These are phyloP conservation scores for Calonectria pseudoturangicola DNA, from an alignment of 2,329 filamentous ascomycete genomes.

Conservation along the genomic window DNA sequence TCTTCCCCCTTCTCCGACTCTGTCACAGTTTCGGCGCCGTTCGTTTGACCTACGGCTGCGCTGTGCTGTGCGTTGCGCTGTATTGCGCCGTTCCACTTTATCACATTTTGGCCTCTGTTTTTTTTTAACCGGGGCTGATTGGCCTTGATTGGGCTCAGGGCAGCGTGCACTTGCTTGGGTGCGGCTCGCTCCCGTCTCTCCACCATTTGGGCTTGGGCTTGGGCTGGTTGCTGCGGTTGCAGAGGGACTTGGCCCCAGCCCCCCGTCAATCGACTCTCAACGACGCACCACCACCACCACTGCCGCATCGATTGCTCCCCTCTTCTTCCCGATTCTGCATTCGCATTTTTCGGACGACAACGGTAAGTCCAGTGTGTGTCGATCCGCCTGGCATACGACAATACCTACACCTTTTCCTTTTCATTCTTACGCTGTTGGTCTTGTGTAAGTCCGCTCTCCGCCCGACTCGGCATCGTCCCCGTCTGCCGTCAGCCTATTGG, in stretches of 20 bases:
- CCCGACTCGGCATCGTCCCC: slow-evolving; percentile 17
- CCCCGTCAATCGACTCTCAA: slow-evolving; percentile 38
- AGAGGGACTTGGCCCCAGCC: slow-evolving; percentile 45
- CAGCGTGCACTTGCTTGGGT: slow-evolving; percentile 26
- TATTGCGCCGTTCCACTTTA: slow-evolving; percentile 34
- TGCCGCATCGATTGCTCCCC: slow-evolving; percentile 34
- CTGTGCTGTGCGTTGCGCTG: slow-evolving; percentile 29
- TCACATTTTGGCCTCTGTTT: slow-evolving; percentile 11
- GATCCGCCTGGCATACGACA: slow-evolving; percentile 35
- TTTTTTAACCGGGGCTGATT: slow-evolving; percentile 24
- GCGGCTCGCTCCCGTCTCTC: slow-evolving; percentile 38
- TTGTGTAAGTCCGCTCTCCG: slow-evolving; percentile 37
- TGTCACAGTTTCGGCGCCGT: slow-evolving; percentile 13
- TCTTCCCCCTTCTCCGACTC: slow-evolving; percentile 17
- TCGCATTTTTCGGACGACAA: slow-evolving; percentile 33
- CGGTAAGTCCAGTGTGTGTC: slow-evolving; percentile 41
- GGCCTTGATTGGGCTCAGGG: slow-evolving; percentile 24
- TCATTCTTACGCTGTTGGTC: slow-evolving; percentile 30
- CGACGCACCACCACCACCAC: slow-evolving; percentile 35
- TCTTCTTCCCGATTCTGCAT: slow-evolving; percentile 35
- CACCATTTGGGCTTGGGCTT: slow-evolving; percentile 37
- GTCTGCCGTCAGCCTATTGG: slow-evolving; percentile 47
- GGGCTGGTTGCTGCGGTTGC: slow-evolving; percentile 55
- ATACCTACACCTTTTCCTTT: slow-evolving; percentile 22
- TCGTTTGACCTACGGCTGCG: slow-evolving; percentile 28